phyloP scores from a whole-genome alignment of 495 filamentous ascomycete genomes.

The Lophium mytilinum region DNA sequence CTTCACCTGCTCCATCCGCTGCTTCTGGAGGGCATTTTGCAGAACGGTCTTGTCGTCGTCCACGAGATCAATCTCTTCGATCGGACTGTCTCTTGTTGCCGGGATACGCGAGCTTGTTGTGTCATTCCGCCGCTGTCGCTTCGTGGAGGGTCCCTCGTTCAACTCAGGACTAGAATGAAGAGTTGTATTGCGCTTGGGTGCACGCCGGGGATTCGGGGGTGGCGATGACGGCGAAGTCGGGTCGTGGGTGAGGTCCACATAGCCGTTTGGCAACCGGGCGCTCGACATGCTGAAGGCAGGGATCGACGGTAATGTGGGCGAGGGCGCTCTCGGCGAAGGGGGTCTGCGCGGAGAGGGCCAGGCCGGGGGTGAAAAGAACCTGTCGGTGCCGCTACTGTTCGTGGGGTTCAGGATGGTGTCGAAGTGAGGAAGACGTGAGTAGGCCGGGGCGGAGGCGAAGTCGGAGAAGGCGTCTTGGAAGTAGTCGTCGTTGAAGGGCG shows the following conservation, averaged over 20 bases:
- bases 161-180: not conserved
- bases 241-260: conserved; percentile 32
- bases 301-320: not conserved
- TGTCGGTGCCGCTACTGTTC: not conserved
- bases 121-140: conserved; percentile 32
- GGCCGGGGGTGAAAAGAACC: not conserved
- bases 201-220: not conserved
- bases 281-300: conserved; percentile 1
- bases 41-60: conserved; percentile 47
- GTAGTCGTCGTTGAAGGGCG: not conserved
- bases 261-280: conserved; percentile 18
- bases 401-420: conserved; percentile 21
- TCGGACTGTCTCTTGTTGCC: conserved; percentile 7
- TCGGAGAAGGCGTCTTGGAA: conserved; percentile 16
- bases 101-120: not conserved
- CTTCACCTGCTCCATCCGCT: conserved; percentile 41
- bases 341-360: not conserved
- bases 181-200: conserved; percentile 5
- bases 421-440: conserved; percentile 3
- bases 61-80: conserved; percentile 19
- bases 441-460: conserved; percentile 3
- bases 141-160: conserved; percentile 20
- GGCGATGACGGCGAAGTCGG: conserved; percentile 19
- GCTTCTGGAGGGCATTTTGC: conserved; percentile 42
- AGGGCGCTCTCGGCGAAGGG: not conserved